These are phyloP conservation scores for Euphorbia celastroides DNA, from an alignment of 441 rosid genomes.

Conservation along the genomic window DNA sequence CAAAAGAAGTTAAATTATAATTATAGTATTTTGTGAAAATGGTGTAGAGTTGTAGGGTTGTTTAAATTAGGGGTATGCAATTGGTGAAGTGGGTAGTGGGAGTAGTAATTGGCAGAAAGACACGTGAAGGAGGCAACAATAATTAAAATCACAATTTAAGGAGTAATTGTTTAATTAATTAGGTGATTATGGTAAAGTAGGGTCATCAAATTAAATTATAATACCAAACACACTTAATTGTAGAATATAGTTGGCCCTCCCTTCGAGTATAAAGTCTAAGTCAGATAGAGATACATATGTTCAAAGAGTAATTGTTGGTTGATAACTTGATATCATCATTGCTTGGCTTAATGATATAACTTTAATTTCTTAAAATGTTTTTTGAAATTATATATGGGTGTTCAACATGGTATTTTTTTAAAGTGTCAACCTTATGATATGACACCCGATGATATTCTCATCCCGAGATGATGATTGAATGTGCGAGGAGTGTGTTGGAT, in stretches of 20 bases:
- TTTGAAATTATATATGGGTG: not conserved
- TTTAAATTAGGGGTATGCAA: not conserved
- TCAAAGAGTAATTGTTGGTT: too few relatives aligned
- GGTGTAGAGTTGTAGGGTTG: not conserved
- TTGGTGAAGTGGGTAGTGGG: slow-evolving; percentile 1
- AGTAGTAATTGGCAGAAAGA: not conserved
- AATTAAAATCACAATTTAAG: not conserved
- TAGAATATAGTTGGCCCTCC: slow-evolving; percentile 13
- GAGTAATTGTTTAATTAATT: not conserved
- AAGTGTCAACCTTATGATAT: too few relatives aligned
- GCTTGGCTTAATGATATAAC: not conserved
- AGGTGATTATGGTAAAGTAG: not conserved
- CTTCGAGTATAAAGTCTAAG: slow-evolving; percentile 7
- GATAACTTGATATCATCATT: too few relatives aligned
- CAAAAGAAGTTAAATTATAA: too few relatives aligned
- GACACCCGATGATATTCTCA: too few relatives aligned
- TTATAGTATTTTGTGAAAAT: not conserved
- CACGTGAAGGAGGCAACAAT: not conserved
- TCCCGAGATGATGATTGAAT: too few relatives aligned
- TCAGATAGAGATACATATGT: too few relatives aligned
- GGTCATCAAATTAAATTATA: not conserved
- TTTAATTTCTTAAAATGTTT: slow-evolving; percentile 11
- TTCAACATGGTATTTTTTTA: too few relatives aligned
- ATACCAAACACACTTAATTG: not conserved
- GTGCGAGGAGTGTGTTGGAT: too few relatives aligned